Evolutionary conservation across 2,329 filamentous ascomycete genomes (phyloP), one percentile per base, ranked within the genome.

Genomic region (Ophiostoma himal-ulmi): DNA sequence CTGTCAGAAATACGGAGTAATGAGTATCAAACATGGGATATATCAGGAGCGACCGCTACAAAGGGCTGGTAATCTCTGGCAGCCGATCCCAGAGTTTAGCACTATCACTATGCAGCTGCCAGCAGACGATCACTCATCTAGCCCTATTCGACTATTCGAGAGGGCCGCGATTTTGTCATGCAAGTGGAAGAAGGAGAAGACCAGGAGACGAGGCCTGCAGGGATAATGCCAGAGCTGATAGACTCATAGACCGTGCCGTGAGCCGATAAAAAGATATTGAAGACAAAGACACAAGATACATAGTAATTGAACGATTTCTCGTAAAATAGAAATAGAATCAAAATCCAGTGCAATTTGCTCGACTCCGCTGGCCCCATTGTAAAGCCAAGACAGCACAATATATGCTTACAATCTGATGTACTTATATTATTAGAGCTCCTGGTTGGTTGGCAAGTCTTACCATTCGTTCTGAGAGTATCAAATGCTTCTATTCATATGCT

Each of bases 341-440:
- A n/a, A 48, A 17, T 62, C 22, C 57, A 62, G 57, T 62, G 57
- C 57, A 62, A 62, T 62, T 62, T 62, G 26, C 57, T 62, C 26
- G 57, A 34, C 57, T 62, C 57, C 57, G 57, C 57, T 26, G 8
- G 54, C 54, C 52, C 52, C 52, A 17, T 57, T 26, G n/a, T n/a
- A 26, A 57, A 57, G 52, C 52, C 52, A 57, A 57, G 52, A 57
- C 52, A 26, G 52, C 52, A 57, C 52, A 60, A 14, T 60, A n/a
- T 34, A 60, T 34, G 54, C 54, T 52, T 20, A 17, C 44, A 52
- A 17, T 52, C 14, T 13, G 14, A 41, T 41, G 14, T 41, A 41
- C 39, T 41, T 57, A 57, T 57, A 22, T 57, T 57, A 22, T 57
- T 57, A 57, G n/a, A 57, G 52, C 22, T 26, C 14, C 7, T 6